These are phyloP conservation scores for Blastocladiella emersonii DNA, from an alignment of 371 early-diverging fungal genomes.

Conservation along the genomic window DNA sequence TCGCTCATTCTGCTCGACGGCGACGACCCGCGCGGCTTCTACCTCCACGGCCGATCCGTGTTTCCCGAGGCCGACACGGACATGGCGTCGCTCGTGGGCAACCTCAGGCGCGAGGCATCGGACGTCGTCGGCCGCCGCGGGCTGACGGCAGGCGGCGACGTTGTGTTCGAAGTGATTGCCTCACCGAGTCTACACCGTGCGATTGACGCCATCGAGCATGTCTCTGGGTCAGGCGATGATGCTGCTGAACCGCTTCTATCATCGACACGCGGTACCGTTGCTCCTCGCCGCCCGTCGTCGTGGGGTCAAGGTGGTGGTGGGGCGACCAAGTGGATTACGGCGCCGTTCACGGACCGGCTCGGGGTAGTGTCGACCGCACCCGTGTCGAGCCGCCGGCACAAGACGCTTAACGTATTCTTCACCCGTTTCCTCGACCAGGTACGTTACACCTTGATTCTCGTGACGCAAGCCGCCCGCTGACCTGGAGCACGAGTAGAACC, in stretches of 20 bases:
- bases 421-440: neutral
- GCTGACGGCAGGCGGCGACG: neutral
- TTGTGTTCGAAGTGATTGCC: neutral
- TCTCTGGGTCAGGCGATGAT: neutral
- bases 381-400: neutral
- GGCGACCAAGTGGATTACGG: too few relatives aligned
- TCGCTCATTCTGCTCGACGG: neutral
- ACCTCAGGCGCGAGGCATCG: neutral
- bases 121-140: neutral
- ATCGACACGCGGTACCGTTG: neutral
- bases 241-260: neutral
- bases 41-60: conserved; percentile 1
- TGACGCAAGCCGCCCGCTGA: too few relatives aligned
- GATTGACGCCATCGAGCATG: neutral
- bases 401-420: neutral
- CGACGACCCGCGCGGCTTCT: neutral
- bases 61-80: neutral
- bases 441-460: neutral
- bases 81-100: neutral
- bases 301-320: too few relatives aligned
- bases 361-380: neutral
- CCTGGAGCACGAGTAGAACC: neutral
- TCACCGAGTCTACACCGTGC: neutral
- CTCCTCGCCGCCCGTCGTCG: too few relatives aligned
- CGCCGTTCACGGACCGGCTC: too few relatives aligned